Base-by-base conservation (phyloP, 1,284 basidiomycete genomes). In the Heliocybe sulcata region DNA sequence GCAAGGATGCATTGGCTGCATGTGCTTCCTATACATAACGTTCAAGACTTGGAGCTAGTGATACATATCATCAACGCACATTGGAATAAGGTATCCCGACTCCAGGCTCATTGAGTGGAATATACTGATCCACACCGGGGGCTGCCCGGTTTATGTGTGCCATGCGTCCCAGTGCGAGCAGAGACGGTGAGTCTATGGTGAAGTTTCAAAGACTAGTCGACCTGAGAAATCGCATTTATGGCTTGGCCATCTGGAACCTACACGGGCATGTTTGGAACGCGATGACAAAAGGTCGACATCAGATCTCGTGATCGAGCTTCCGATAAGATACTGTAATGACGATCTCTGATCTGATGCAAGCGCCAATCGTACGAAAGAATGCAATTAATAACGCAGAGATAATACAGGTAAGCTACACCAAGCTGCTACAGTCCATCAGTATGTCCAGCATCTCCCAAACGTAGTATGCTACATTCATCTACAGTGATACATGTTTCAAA, bases 51-150 rank as follows among this genome's bases (percentile, higher is more conserved):
- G 27, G 45, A 35, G 9, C 31, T 42, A 45, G 10, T 4, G 26
- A 47, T 31, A 10, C 10, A 55, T 25, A 55, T 2, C 29, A 26
- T 10, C 26, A 25, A 61, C 67, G 12, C 50, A 76, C 73, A 53
- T 70, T 59, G 35, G 74, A 62, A 51, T 76, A 69, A 10, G 71
- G 64, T 0, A 76, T 73, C 1, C 87, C 88, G 57, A 88, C 81
- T 4, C 69, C 61, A 8, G 85, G 83, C 16, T 81, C 76, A 61
- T 86, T 89, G 56, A 80, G 67, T 0, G 87, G 82, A 60, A 80
- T 81, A 67, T 72, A 85, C 57, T 81, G 75, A 42, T 77, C 68
- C 2, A 73, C 75, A 2, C 65, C 74, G 14, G 78, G 74, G 16
- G 79, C 80, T 16, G 69, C 64, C 35, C 65, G 72, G 68, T 84